phyloP scores from a whole-genome alignment of 2,329 filamentous ascomycete species.

The Fusarium continuum region DNA sequence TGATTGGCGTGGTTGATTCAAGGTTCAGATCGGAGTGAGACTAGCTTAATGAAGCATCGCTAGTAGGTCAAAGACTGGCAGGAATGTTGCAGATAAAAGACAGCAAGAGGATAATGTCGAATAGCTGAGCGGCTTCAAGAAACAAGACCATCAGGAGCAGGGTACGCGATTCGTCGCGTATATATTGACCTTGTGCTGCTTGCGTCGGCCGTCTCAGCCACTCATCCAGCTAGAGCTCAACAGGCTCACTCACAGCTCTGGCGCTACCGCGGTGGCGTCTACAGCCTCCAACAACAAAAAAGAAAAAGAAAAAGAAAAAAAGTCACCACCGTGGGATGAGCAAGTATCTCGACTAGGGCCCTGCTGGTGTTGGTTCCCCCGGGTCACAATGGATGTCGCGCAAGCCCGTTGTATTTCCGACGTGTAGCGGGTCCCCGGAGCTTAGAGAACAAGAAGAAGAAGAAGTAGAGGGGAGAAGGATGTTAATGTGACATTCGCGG shows the following conservation, averaged over 20 bases:
- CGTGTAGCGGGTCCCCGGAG: slow-evolving; percentile 26
- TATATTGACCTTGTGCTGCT: slow-evolving; percentile 17
- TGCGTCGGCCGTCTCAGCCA: slow-evolving; percentile 19
- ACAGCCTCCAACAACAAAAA: no score
- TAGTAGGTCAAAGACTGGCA: background rate
- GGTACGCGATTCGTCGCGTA: slow-evolving; percentile 29
- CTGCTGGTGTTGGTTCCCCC: slow-evolving; percentile 1
- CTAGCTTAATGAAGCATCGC: slow-evolving; percentile 12
- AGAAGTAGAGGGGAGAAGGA: slow-evolving; percentile 4
- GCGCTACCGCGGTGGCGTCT: background rate
- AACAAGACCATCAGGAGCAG: slow-evolving; percentile 38
- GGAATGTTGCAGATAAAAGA: background rate
- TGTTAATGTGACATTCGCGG: slow-evolving; percentile 18
- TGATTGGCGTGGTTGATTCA: background rate
- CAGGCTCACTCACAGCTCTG: slow-evolving; percentile 3
- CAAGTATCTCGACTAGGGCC: background rate
- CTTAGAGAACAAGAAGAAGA: slow-evolving; percentile 7
- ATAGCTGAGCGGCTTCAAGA: slow-evolving; percentile 19
- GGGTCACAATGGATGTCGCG: slow-evolving; percentile 1
- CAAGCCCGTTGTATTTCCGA: slow-evolving; percentile 36
- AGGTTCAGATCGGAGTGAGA: slow-evolving; percentile 5
- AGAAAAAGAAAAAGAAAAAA: background rate
- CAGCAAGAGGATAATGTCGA: background rate
- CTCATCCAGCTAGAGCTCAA: slow-evolving; percentile 15
- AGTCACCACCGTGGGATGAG: background rate